Conservation (phyloP, 2,329 filamentous ascomycete species). For the Bipolaris gigantea region DNA sequence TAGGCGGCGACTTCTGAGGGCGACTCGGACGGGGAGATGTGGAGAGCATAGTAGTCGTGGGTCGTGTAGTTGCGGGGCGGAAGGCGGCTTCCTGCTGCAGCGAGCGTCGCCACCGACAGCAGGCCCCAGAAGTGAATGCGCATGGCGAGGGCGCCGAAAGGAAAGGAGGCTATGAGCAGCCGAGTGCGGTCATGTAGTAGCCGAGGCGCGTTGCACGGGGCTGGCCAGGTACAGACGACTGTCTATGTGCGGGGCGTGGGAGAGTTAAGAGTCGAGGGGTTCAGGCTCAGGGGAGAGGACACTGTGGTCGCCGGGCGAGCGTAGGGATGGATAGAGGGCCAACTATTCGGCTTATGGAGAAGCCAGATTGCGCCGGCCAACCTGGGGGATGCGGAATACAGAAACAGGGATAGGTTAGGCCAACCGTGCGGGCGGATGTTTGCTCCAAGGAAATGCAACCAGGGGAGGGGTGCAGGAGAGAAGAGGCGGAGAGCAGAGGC, state of each 20-base stretch:
- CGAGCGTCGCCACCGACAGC: slow-evolving; percentile 40
- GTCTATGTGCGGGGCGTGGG: neutral
- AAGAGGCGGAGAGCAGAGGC: too few species aligned
- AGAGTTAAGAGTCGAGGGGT: neutral
- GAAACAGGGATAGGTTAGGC: too few species aligned
- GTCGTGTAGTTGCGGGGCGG: slow-evolving; percentile 71
- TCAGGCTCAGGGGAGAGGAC: slow-evolving; percentile 10
- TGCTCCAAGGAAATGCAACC: neutral
- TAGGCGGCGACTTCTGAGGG: slow-evolving; percentile 71
- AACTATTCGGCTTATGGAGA: slow-evolving; percentile 21
- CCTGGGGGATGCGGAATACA: neutral
- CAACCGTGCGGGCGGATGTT: too few species aligned
- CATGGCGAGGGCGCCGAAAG: slow-evolving; percentile 26
- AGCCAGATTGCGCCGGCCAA: slow-evolving; percentile 8
- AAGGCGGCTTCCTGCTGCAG: slow-evolving; percentile 42
- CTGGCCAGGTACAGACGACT: slow-evolving; percentile 1
- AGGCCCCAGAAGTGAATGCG: slow-evolving; percentile 50
- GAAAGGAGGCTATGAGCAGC: slow-evolving; percentile 12
- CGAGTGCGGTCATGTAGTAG: slow-evolving; percentile 21
- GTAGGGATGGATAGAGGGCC: slow-evolving; percentile 3
- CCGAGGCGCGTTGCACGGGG: neutral
- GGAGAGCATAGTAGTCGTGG: slow-evolving; percentile 91
- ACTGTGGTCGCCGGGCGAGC: slow-evolving; percentile 15
- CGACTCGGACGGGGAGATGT: slow-evolving; percentile 68
- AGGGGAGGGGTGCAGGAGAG: neutral